Base-by-base conservation (phyloP, 2,329 filamentous ascomycete genomes). In the Exophiala mesophila region DNA sequence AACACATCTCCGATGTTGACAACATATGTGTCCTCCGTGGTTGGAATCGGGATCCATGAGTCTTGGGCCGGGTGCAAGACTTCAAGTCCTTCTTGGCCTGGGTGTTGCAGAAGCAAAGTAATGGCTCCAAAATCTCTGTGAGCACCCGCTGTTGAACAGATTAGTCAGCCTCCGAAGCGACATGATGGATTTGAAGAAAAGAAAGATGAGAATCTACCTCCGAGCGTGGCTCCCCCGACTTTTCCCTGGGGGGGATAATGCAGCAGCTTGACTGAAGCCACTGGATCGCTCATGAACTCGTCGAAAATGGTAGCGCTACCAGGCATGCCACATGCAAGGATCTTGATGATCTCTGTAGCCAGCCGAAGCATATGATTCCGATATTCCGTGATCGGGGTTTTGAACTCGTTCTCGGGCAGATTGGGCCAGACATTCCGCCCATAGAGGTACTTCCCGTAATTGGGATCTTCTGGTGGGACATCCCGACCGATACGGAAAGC, bases 31-130 rank as follows among this genome's bases (percentile, higher is more conserved):
- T 64, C 70, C 31, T 62, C 53, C 3, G 65, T 63, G 0, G 72
- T 71, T 9, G 63, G 57, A 1, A 73, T 69, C 39, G 63, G 53
- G 9, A 66, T 63, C 72, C 71, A 77, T 5, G 62, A 59, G 9
- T 63, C 59, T 6, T 66, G 67, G 3, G 63, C 45, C 12, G 60
- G 57, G 44, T 76, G 65, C 39, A 70, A 65, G 3, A 78, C 72
- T 50, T 79, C 66, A 2, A 79, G 64, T 0, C 73, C 76, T 19
- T 69, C 66, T 10, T 68, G 61, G 2, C 61, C 60, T n/a, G n/a
- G n/a, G 44, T 74, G 72, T 52, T 77, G 74, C 2, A 77, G 63
- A 8, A 79, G 67, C 21, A 78, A 62, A 1, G 76, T 78, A 32
- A 78, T 68, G 35, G 69, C 69, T 75, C 78, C 52, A 77, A 76